Percentiles rank a stretch among this genome's conserved stretches.
Evolutionary conservation across 2,329 filamentous ascomycete genomes (phyloP).

Genomic region (Cryphonectria parasitica): DNA sequence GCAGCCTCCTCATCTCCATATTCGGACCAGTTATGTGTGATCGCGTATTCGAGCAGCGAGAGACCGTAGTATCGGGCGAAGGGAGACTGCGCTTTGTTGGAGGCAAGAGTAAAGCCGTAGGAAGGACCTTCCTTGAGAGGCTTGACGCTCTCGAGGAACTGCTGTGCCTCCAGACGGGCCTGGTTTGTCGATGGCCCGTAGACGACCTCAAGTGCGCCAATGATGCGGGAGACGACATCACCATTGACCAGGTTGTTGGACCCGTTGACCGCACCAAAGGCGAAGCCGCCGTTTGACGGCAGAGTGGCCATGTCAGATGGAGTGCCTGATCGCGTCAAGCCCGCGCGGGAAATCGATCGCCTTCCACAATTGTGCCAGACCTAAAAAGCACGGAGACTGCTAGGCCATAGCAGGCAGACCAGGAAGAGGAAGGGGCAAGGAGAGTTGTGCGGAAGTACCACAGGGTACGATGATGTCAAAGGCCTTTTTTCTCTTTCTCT

Average conservation of each 20-base stretch:
- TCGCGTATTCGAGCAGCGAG: constrained; percentile 85
- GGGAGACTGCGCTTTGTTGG: constrained; percentile 73
- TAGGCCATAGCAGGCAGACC: constrained; percentile 27
- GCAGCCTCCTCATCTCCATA: constrained; percentile 70
- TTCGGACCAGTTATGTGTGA: constrained; percentile 81
- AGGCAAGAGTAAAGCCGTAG: constrained; percentile 82
- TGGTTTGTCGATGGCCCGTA: constrained; percentile 85
- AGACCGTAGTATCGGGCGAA: constrained; percentile 93
- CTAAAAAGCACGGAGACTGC: constrained; percentile 16
- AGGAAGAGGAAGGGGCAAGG: neutral
- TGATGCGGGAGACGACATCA: constrained; percentile 67
- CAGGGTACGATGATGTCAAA: constrained; percentile 12
- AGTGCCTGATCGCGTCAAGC: constrained; percentile 15
- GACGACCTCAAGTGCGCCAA: constrained; percentile 84
- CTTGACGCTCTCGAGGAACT: constrained; percentile 87
- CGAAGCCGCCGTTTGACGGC: constrained; percentile 26
- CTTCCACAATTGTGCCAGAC: constrained; percentile 25
- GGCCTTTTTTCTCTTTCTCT: constrained; percentile 4
- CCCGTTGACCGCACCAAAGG: constrained; percentile 30
- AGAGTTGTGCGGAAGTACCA: constrained; percentile 3
- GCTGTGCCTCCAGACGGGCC: constrained; percentile 78
- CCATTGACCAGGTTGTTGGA: constrained; percentile 40
- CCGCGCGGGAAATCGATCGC: constrained; percentile 13
- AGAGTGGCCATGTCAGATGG: constrained; percentile 23
- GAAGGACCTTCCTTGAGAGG: constrained; percentile 76